Percentiles rank a stretch among this genome's conserved stretches.
phyloP scores from a whole-genome alignment of 169 alveolate genomes.

The Neospora caninum region DNA sequence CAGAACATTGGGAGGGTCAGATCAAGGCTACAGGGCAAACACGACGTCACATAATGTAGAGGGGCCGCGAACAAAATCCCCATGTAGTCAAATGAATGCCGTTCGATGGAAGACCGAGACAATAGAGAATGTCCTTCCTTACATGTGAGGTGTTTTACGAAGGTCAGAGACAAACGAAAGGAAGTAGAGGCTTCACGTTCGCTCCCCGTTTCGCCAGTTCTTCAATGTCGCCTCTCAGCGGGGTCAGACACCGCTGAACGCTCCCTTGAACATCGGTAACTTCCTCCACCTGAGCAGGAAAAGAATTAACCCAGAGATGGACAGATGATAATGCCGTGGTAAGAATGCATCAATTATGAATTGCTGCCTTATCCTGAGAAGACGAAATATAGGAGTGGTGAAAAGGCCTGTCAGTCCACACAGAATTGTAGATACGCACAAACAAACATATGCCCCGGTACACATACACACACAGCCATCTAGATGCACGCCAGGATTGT shows the following conservation, averaged over 20 bases:
- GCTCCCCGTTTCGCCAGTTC: conserved; percentile 22
- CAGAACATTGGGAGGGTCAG: background rate
- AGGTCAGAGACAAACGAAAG: background rate
- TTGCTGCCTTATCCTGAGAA: too few relatives aligned
- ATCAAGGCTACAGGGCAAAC: background rate
- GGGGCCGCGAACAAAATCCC: background rate
- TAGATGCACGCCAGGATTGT: too few relatives aligned
- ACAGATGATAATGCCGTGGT: background rate
- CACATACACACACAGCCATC: too few relatives aligned
- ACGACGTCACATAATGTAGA: background rate
- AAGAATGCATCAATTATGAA: too few relatives aligned
- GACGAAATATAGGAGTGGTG: too few relatives aligned
- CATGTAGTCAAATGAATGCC: background rate
- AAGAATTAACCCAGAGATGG: background rate
- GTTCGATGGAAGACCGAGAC: background rate
- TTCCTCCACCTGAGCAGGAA: conserved; percentile 3
- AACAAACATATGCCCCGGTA: too few relatives aligned
- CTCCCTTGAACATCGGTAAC: conserved; percentile 35
- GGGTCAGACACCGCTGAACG: conserved; percentile 14
- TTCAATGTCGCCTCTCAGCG: conserved; percentile 8
- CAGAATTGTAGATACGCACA: too few relatives aligned
- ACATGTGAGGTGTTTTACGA: too few relatives aligned
- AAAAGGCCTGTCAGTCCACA: too few relatives aligned
- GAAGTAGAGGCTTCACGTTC: background rate
- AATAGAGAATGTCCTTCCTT: too few relatives aligned